phyloP scores from a whole-genome alignment of 1,139 yeast genomes.

The Blastobotrys apis region DNA sequence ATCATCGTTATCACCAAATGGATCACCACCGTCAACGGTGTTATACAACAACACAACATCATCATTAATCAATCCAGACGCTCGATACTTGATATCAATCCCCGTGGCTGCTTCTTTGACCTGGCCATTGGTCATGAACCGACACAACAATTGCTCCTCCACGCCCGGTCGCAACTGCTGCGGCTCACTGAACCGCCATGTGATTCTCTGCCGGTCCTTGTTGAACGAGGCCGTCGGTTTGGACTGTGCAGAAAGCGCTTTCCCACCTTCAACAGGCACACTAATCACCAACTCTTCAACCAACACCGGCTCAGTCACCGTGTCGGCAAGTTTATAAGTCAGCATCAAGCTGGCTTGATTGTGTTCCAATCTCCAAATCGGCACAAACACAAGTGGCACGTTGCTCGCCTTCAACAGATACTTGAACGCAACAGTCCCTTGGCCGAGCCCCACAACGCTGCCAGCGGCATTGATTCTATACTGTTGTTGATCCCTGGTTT shows the following conservation, averaged over 20 bases:
- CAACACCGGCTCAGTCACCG: slow-evolving; percentile 44
- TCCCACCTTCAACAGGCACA: slow-evolving; percentile 43
- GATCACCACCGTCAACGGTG: slow-evolving; percentile 12
- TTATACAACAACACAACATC: background rate
- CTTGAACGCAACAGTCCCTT: slow-evolving; percentile 16
- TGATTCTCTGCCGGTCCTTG: slow-evolving; percentile 75
- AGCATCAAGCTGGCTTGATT: slow-evolving; percentile 83
- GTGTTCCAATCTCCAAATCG: slow-evolving; percentile 84
- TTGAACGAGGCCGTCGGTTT: slow-evolving; percentile 89
- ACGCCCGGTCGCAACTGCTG: slow-evolving; percentile 66
- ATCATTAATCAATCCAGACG: background rate
- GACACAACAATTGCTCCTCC: slow-evolving; percentile 44
- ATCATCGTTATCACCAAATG: slow-evolving; percentile 17
- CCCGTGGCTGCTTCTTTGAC: slow-evolving; percentile 32
- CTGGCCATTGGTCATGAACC: slow-evolving; percentile 34
- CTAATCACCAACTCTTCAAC: slow-evolving; percentile 57
- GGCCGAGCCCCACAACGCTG: background rate
- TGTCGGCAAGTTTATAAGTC: slow-evolving; percentile 57
- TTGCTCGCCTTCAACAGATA: slow-evolving; percentile 52
- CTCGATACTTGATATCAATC: slow-evolving; percentile 30
- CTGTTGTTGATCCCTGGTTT: background rate
- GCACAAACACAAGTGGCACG: slow-evolving; percentile 66
- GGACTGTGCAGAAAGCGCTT: slow-evolving; percentile 66
- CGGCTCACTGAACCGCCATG: slow-evolving; percentile 61
- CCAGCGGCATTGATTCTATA: slow-evolving; percentile 13